A percentile compares a stretch with the other conserved stretches of the same genome.
phyloP scores from a whole-genome alignment of 2,329 filamentous ascomycete species.

The Neonectria faginata region DNA sequence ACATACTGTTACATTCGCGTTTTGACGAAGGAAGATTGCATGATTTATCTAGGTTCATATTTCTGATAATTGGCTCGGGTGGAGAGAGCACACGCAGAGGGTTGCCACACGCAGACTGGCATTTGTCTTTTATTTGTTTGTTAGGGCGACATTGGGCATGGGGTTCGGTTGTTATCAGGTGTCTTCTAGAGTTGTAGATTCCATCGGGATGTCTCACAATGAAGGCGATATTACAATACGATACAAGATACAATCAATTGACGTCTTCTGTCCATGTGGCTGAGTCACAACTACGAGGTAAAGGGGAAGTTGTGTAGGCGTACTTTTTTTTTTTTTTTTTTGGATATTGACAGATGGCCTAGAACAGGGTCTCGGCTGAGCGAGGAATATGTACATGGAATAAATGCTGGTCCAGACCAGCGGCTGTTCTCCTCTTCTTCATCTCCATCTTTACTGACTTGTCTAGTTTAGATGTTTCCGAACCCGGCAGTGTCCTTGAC shows the following conservation, averaged over 20 bases:
- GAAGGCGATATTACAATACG: background rate
- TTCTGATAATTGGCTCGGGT: conserved; percentile 18
- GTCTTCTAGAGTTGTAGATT: conserved; percentile 25
- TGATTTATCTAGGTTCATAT: conserved; percentile 25
- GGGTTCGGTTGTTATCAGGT: conserved; percentile 23
- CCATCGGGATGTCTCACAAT: background rate
- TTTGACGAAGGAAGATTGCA: conserved; percentile 20
- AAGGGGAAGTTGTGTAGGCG: background rate
- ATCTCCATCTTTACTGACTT: background rate
- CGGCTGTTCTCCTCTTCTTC: background rate
- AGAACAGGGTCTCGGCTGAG: conserved; percentile 3
- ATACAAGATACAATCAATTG: background rate
- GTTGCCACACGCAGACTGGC: conserved; percentile 8
- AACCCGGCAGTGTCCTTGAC: conserved; percentile 59
- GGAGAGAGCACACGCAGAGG: background rate
- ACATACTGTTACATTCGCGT: conserved; percentile 28
- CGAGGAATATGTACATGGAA: conserved; percentile 25
- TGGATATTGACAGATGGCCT: conserved; percentile 14
- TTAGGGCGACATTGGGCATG: conserved; percentile 9
- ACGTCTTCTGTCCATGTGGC: background rate
- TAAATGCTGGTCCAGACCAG: conserved; percentile 11
- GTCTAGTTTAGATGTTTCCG: conserved; percentile 52
- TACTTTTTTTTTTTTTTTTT: too few relatives aligned
- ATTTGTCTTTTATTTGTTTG: conserved; percentile 13
- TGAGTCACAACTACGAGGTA: background rate